Conservation (phyloP, 2,329 filamentous ascomycete species). For the Aspergillus ochraceus region DNA sequence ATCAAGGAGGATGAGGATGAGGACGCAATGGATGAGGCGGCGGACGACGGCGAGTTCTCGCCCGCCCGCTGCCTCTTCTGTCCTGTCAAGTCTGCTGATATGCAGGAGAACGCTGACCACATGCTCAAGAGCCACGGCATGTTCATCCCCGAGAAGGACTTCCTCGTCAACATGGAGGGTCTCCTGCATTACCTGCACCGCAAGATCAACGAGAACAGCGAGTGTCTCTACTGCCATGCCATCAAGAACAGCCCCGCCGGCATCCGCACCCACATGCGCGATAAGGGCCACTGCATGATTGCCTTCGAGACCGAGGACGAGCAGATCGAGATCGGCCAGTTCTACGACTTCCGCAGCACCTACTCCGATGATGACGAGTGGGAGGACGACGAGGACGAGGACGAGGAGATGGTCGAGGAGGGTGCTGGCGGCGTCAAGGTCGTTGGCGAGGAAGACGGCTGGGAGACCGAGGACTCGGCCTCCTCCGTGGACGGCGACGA, state of each 20-base stretch:
- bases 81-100: conserved; percentile 75
- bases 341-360: conserved; percentile 94
- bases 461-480: conserved; percentile 93
- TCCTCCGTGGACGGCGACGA: conserved; percentile 81
- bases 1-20: conserved; percentile 54
- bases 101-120: conserved; percentile 76
- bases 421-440: conserved; percentile 68
- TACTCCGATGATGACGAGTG: conserved; percentile 75
- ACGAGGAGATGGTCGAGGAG: conserved; percentile 47
- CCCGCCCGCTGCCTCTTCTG: conserved; percentile 79
- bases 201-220: conserved; percentile 75
- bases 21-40: conserved; percentile 45
- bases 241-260: conserved; percentile 74
- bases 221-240: conserved; percentile 88
- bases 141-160: conserved; percentile 89
- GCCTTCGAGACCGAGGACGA: conserved; percentile 86
- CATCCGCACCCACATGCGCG: conserved; percentile 94
- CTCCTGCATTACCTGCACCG: conserved; percentile 75
- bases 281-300: conserved; percentile 96
- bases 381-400: conserved; percentile 67
- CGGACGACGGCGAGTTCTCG: conserved; percentile 45
- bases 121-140: conserved; percentile 94
- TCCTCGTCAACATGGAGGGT: conserved; percentile 78
- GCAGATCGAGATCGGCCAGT: conserved; percentile 91
- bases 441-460: conserved; percentile 62